These are phyloP conservation scores for Umbelopsis vinacea DNA, from an alignment of 192 early-diverging fungal genomes.

Conservation along the genomic window DNA sequence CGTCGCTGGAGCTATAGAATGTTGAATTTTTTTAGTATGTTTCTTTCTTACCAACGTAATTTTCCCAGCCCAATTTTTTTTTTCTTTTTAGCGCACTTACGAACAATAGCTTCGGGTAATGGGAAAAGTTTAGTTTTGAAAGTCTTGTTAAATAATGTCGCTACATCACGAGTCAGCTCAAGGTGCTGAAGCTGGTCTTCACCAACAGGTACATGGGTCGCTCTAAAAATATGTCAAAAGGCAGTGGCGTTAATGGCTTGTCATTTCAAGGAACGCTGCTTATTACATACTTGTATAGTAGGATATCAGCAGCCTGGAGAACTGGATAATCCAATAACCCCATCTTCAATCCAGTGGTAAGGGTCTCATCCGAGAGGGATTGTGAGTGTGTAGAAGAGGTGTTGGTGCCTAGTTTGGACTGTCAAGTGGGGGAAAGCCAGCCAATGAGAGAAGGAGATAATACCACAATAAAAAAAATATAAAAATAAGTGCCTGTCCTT, in stretches of 20 bases:
- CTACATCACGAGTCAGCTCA: constrained; percentile 84
- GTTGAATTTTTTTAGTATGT: not conserved
- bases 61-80: too few relatives aligned
- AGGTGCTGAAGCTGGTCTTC: constrained; percentile 94
- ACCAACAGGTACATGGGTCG: constrained; percentile 89
- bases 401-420: constrained; percentile 50
- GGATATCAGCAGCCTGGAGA: constrained; percentile 89
- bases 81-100: constrained; percentile 39
- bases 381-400: constrained; percentile 41
- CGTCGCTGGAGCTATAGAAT: constrained; percentile 40
- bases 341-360: constrained; percentile 56
- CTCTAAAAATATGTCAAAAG: constrained; percentile 35
- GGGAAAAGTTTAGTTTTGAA: constrained; percentile 69
- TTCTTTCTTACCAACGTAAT: not conserved
- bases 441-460: not conserved
- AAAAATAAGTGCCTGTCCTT: not conserved
- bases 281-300: constrained; percentile 73
- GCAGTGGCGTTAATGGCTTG: not conserved
- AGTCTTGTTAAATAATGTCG: constrained; percentile 73
- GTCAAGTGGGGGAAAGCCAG: not conserved
- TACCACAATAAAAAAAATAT: not conserved
- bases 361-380: constrained; percentile 46
- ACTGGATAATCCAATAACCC: constrained; percentile 92
- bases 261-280: not conserved
- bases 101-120: constrained; percentile 66